These are phyloP conservation scores for Phytopythium delawarense DNA, from an alignment of 352 stramenopile species.

Conservation along the genomic window DNA sequence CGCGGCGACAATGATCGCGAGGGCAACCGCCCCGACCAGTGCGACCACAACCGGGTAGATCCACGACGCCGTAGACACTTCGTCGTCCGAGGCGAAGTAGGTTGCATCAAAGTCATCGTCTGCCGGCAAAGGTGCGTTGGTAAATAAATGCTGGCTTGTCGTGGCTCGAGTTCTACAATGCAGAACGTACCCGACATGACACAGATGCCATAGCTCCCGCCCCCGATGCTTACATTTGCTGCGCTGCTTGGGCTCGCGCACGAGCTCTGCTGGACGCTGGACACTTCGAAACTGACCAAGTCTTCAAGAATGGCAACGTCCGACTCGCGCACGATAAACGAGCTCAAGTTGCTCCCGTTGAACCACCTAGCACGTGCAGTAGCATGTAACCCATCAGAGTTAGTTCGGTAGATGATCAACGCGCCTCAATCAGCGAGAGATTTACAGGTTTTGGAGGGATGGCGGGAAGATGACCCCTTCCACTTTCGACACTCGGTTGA, in stretches of 20 bases:
- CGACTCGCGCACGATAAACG: constrained; percentile 26
- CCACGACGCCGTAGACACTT: neutral
- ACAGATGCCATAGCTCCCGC: constrained; percentile 18
- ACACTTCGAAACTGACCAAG: constrained; percentile 16
- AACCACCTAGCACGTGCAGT: constrained; percentile 1
- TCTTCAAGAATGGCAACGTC: constrained; percentile 20
- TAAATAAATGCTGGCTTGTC: neutral
- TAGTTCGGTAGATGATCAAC: neutral
- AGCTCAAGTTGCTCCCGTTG: constrained; percentile 21
- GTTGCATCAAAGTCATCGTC: neutral
- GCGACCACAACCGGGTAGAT: constrained; percentile 1
- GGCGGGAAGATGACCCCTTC: constrained; percentile 19
- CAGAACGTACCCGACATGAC: constrained; percentile 10
- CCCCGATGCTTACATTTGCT: constrained; percentile 9
- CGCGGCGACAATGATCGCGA: neutral
- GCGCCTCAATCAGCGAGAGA: neutral
- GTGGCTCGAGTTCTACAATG: neutral
- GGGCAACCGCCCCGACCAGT: neutral
- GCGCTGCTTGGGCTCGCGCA: neutral
- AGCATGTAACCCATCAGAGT: neutral
- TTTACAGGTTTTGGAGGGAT: constrained; percentile 24
- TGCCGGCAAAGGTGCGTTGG: neutral
- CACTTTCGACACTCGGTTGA: constrained; percentile 14
- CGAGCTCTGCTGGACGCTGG: constrained; percentile 2
- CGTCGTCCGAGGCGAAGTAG: neutral